Base-by-base conservation (phyloP, 2,329 filamentous ascomycete genomes). In the Fusarium torulosum region DNA sequence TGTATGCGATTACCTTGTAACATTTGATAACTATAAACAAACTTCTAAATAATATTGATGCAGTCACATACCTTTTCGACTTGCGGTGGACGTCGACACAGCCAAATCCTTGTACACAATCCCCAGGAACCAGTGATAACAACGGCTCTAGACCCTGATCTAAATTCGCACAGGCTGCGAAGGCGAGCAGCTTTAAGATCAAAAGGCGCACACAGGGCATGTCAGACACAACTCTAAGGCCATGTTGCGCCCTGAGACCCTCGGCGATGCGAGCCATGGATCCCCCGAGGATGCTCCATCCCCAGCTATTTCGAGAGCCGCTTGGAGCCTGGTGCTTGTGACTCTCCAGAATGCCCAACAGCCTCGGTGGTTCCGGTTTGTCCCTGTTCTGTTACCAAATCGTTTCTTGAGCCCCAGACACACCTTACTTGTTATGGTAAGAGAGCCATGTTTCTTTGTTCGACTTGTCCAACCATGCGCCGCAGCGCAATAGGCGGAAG, bases 331-430 rank as follows among this genome's bases (percentile, higher is more conserved):
- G 51, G 47, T 58, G 50, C 63, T 53, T 66, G 57, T 66, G 64
- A 65, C 59, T 66, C 59, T 54, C 29, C 19, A 44, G 23, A 45
- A 55, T 33, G 13, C 43, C 46, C 57, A 61, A 43, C 40, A 59
- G 45, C 40, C 43, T 69, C 67, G 71, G 67, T 61, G 53, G 55
- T 60, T 66, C 71, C 71, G 71, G 65, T 68, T 66, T 70, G 66
- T 72, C 64, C 70, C 59, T 63, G 58, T 51, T 56, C 69, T 72
- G 60, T 73, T 73, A 73, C 71, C 59, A 73, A 72, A 73, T 73
- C 67, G 71, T 66, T 73, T 73, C 63, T 35, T 60, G 54, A 59
- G 53, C 58, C 63, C 67, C 59, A 60, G 62, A 20, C 42, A 21
- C 29, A n/a, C 42, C 55, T 68, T 68, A 53, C 71, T 63, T 27